Evolutionary conservation across 2,329 filamentous ascomycete genomes (phyloP).

Genomic region (Parastagonospora avenae): DNA sequence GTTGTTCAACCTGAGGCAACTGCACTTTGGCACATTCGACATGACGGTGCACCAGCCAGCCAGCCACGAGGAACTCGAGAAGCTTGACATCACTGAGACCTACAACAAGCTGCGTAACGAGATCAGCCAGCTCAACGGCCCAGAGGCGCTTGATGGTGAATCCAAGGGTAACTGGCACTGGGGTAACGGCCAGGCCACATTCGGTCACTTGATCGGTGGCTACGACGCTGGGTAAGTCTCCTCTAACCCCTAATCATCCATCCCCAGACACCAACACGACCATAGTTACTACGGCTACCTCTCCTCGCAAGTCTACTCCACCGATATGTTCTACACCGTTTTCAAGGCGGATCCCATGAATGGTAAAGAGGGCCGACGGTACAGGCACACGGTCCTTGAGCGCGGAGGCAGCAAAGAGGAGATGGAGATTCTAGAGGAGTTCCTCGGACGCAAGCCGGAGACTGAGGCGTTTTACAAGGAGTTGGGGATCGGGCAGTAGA

Average conservation of each 20-base stretch:
- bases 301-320: slow-evolving; percentile 76
- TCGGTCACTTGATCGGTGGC: slow-evolving; percentile 81
- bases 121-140: slow-evolving; percentile 75
- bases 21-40: slow-evolving; percentile 83
- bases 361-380: slow-evolving; percentile 71
- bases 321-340: slow-evolving; percentile 83
- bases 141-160: slow-evolving; percentile 64
- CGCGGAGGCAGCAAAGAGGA: slow-evolving; percentile 79
- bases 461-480: slow-evolving; percentile 82
- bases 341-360: slow-evolving; percentile 83
- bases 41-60: slow-evolving; percentile 78
- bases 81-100: slow-evolving; percentile 66
- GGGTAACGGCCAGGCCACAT: slow-evolving; percentile 79
- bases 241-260: not conserved
- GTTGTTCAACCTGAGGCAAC: slow-evolving; percentile 76
- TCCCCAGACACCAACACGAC: slow-evolving; percentile 10
- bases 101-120: slow-evolving; percentile 77
- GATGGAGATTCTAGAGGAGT: slow-evolving; percentile 79
- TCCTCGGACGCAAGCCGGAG: slow-evolving; percentile 76
- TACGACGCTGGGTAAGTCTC: slow-evolving; percentile 72
- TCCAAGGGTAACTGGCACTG: slow-evolving; percentile 56
- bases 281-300: slow-evolving; percentile 68
- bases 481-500: slow-evolving; percentile 59
- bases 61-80: slow-evolving; percentile 70
- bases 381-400: slow-evolving; percentile 78